Conservation (phyloP, 2,329 filamentous ascomycete species). For the Trichoderma sp. region DNA sequence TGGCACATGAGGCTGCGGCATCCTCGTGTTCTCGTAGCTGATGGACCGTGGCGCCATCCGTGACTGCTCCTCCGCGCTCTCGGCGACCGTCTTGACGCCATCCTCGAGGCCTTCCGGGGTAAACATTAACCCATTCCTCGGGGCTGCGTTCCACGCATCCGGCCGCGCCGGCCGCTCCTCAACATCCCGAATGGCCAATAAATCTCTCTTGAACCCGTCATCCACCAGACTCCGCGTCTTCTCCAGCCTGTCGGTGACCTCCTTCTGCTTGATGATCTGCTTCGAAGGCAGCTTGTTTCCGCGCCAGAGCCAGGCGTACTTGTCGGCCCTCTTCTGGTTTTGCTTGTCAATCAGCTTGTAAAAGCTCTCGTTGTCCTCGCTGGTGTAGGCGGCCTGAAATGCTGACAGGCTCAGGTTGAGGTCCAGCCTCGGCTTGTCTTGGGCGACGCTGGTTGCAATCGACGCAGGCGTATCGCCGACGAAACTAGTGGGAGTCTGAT, state of each 20-base stretch:
- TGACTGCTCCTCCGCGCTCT: slow-evolving; percentile 70
- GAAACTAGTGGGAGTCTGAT: slow-evolving; percentile 66
- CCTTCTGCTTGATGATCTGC: slow-evolving; percentile 69
- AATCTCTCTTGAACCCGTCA: slow-evolving; percentile 60
- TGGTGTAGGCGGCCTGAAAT: slow-evolving; percentile 93
- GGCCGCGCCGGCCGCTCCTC: slow-evolving; percentile 75
- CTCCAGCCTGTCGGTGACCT: slow-evolving; percentile 58
- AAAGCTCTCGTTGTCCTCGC: slow-evolving; percentile 97
- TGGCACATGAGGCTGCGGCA: slow-evolving; percentile 56
- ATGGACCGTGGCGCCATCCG: slow-evolving; percentile 76
- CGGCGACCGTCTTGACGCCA: slow-evolving; percentile 61
- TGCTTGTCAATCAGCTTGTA: slow-evolving; percentile 89
- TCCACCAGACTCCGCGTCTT: slow-evolving; percentile 53
- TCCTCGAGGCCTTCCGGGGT: slow-evolving; percentile 66
- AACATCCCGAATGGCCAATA: slow-evolving; percentile 65
- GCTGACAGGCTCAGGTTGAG: slow-evolving; percentile 77
- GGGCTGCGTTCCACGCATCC: slow-evolving; percentile 72
- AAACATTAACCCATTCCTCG: slow-evolving; percentile 90
- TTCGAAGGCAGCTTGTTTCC: slow-evolving; percentile 86
- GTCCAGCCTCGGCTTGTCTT: slow-evolving; percentile 59
- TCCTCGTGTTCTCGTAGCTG: slow-evolving; percentile 79
- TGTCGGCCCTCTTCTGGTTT: slow-evolving; percentile 80
- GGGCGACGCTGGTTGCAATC: slow-evolving; percentile 45
- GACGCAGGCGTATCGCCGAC: slow-evolving; percentile 74
- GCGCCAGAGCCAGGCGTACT: slow-evolving; percentile 85